phyloP scores from a whole-genome alignment of 768 basidiomycete genomes.

The Hemileccinum impolitum region DNA sequence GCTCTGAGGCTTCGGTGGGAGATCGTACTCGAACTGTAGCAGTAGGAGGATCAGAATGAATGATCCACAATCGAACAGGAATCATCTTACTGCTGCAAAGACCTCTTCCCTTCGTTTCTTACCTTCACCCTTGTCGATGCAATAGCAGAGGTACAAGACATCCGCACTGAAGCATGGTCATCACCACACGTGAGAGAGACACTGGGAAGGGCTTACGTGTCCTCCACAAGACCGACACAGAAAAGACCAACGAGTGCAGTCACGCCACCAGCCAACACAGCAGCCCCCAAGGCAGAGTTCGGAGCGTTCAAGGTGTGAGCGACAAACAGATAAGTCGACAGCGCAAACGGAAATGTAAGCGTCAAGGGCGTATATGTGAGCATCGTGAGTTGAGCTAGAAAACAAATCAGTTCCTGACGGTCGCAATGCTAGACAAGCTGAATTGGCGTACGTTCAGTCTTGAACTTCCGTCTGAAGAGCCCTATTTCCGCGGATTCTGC shows the following conservation, averaged over 20 bases:
- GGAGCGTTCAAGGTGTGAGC: conserved; percentile 74
- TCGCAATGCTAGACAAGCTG: not conserved
- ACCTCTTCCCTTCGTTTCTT: conserved; percentile 50
- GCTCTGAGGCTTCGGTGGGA: conserved; percentile 16
- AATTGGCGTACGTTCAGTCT: conserved; percentile 52
- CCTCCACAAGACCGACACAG: conserved; percentile 77
- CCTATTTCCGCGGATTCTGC: conserved; percentile 45
- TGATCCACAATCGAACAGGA: not conserved
- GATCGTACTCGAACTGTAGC: conserved; percentile 40
- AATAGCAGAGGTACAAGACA: conserved; percentile 64
- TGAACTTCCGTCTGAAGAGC: conserved; percentile 46
- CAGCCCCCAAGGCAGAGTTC: conserved; percentile 68
- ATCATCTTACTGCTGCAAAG: conserved; percentile 47
- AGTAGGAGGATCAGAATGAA: conserved; percentile 5
- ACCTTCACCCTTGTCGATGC: conserved; percentile 57
- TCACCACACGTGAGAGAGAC: not conserved
- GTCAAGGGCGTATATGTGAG: conserved; percentile 72
- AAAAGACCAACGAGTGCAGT: conserved; percentile 82
- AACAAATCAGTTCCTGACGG: conserved; percentile 1
- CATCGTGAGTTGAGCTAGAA: conserved; percentile 60
- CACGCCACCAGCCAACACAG: conserved; percentile 72
- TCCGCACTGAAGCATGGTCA: conserved; percentile 44
- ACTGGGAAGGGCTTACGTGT: conserved; percentile 48
- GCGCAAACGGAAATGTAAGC: conserved; percentile 76
- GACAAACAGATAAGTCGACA: conserved; percentile 85